Evolutionary conservation across 2,329 filamentous ascomycete species (phyloP).

Genomic region (Septoria petroselini): DNA sequence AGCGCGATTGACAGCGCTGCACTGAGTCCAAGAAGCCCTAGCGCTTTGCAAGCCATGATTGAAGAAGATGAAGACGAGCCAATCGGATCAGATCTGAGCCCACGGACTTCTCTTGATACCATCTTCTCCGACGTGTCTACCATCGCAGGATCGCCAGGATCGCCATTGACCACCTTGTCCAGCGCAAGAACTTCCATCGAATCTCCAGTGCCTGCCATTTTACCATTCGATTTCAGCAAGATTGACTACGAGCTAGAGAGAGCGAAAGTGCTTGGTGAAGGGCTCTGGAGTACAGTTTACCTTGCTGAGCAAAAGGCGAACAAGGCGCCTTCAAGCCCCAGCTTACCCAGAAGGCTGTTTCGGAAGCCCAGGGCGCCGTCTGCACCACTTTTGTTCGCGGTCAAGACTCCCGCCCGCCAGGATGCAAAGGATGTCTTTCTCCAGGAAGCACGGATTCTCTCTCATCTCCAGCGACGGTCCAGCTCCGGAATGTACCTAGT

Average conservation of each 20-base stretch:
- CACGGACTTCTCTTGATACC: slow-evolving; percentile 19
- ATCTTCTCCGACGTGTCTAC: slow-evolving; percentile 18
- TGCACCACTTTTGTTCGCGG: slow-evolving; percentile 31
- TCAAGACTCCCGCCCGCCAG: slow-evolving; percentile 36
- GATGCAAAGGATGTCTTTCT: slow-evolving; percentile 37
- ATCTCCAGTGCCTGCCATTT: slow-evolving; percentile 12
- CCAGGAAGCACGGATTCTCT: slow-evolving; percentile 37
- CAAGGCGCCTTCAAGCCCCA: slow-evolving; percentile 22
- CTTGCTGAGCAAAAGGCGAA: slow-evolving; percentile 31
- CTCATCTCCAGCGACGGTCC: slow-evolving; percentile 30
- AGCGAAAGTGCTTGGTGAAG: slow-evolving; percentile 36
- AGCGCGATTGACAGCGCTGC: slow-evolving; percentile 15
- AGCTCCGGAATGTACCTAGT: slow-evolving; percentile 32
- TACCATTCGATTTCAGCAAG: slow-evolving; percentile 29
- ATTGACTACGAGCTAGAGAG: slow-evolving; percentile 37
- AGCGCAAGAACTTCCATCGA: slow-evolving; percentile 26
- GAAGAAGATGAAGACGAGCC: slow-evolving; percentile 59
- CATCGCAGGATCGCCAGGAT: slow-evolving; percentile 16
- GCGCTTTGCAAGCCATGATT: slow-evolving; percentile 34
- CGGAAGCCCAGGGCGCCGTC: slow-evolving; percentile 18
- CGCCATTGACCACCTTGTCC: slow-evolving; percentile 21
- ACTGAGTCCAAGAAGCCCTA: slow-evolving; percentile 15
- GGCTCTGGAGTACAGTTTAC: slow-evolving; percentile 40
- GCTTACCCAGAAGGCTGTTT: slow-evolving; percentile 18
- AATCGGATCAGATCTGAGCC: slow-evolving; percentile 32